Percentiles rank a stretch among this genome's conserved stretches.
These are phyloP conservation scores for Aspergillus pseudotamarii DNA, from an alignment of 2,329 filamentous ascomycete species.

Conservation along the genomic window DNA sequence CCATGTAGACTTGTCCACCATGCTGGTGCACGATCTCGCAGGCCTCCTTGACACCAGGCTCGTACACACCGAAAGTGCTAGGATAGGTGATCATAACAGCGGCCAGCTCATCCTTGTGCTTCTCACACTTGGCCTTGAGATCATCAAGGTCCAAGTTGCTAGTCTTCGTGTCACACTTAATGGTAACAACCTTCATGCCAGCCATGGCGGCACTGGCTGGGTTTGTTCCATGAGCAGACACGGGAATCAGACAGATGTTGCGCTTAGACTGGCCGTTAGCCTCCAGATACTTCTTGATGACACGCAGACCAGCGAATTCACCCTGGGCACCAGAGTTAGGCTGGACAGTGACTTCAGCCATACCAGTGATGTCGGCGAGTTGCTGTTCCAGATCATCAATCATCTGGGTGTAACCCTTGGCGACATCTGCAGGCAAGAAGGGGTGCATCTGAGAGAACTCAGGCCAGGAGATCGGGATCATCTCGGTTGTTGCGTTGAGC, in stretches of 20 bases:
- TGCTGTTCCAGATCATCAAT: constrained; percentile 74
- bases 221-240: constrained; percentile 95
- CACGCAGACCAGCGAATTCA: constrained; percentile 86
- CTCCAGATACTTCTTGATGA: constrained; percentile 84
- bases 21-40: constrained; percentile 83
- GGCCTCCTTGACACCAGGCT: constrained; percentile 82
- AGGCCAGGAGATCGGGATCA: constrained; percentile 80
- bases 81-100: constrained; percentile 98
- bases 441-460: constrained; percentile 81
- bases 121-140: constrained; percentile 83
- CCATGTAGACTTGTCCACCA: constrained; percentile 97
- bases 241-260: constrained; percentile 91
- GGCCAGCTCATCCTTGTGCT: constrained; percentile 80
- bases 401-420: constrained; percentile 69
- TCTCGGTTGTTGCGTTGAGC: constrained; percentile 90
- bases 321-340: constrained; percentile 96
- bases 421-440: constrained; percentile 66
- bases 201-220: constrained; percentile 94
- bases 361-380: constrained; percentile 81
- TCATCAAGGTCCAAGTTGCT: constrained; percentile 89
- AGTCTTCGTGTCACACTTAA: constrained; percentile 86
- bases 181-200: constrained; percentile 87
- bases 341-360: constrained; percentile 85
- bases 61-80: constrained; percentile 92
- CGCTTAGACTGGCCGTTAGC: constrained; percentile 66